Evolutionary conservation across 176 grass and related monocot genomes (phyloP).

Genomic region (Canna indica): DNA sequence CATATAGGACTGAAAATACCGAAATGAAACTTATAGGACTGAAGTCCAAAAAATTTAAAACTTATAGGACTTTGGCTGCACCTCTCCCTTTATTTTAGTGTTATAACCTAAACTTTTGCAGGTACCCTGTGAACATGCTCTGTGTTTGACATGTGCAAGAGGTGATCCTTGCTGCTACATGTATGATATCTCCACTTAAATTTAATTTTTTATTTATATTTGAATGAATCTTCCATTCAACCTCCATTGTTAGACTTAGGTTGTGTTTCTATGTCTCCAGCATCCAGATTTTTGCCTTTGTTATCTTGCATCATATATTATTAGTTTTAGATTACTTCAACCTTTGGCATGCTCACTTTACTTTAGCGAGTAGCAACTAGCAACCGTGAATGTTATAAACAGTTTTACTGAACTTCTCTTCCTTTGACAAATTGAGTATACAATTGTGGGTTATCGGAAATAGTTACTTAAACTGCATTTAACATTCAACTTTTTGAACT

Average conservation of each 20-base stretch:
- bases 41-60: no score
- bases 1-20: no score
- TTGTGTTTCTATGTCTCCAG: neutral
- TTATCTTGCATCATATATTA: no score
- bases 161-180: slow-evolving; percentile 93
- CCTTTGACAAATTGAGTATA: neutral
- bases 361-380: no score
- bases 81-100: neutral
- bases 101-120: neutral
- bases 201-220: slow-evolving; percentile 3
- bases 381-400: no score
- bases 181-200: slow-evolving; percentile 39
- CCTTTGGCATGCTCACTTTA: no score
- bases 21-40: no score
- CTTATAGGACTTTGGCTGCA: no score
- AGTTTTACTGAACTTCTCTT: neutral
- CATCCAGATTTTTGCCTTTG: neutral
- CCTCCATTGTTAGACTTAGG: neutral
- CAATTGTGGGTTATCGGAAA: neutral
- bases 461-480: no score
- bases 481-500: neutral
- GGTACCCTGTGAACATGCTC: slow-evolving; percentile 67
- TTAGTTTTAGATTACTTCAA: no score
- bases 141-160: slow-evolving; percentile 91
- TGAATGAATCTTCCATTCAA: slow-evolving; percentile 1